A percentile compares a stretch with the other conserved stretches of the same genome.
These are phyloP conservation scores for Sporothrix humicola DNA, from an alignment of 2,329 filamentous ascomycete species.

Conservation along the genomic window DNA sequence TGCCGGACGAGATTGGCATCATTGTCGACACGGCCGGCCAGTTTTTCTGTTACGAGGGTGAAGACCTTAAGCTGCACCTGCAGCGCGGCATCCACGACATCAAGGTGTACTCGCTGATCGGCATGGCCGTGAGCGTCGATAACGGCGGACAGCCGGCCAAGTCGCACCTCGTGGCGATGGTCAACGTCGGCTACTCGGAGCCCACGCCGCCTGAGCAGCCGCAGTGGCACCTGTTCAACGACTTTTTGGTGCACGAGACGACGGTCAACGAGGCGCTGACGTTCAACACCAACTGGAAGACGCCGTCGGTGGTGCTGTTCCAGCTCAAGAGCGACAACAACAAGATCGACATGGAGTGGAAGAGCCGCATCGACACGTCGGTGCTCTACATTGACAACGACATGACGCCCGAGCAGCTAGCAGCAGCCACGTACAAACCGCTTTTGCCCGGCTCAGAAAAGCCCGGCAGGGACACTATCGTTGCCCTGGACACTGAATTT, in stretches of 20 bases:
- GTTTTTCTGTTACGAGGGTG: slow-evolving; percentile 92
- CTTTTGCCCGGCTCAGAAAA: slow-evolving; percentile 66
- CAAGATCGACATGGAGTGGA: slow-evolving; percentile 85
- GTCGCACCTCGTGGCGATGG: slow-evolving; percentile 86
- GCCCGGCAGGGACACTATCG: slow-evolving; percentile 72
- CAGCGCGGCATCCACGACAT: slow-evolving; percentile 81
- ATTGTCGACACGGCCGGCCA: slow-evolving; percentile 83
- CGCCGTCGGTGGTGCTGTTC: slow-evolving; percentile 85
- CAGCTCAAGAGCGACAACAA: slow-evolving; percentile 83
- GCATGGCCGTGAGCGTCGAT: slow-evolving; percentile 88
- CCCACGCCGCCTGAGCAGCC: slow-evolving; percentile 63
- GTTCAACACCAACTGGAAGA: slow-evolving; percentile 91
- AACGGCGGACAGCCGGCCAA: slow-evolving; percentile 78
- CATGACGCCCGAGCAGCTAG: neutral
- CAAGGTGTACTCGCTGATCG: slow-evolving; percentile 87
- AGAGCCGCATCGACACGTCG: slow-evolving; percentile 78
- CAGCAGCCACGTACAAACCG: slow-evolving; percentile 62
- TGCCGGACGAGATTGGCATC: slow-evolving; percentile 92
- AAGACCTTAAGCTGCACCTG: slow-evolving; percentile 80
- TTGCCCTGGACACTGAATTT: slow-evolving; percentile 95
- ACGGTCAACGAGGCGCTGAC: slow-evolving; percentile 78
- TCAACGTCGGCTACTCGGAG: slow-evolving; percentile 77
- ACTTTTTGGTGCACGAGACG: slow-evolving; percentile 86
- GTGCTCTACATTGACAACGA: slow-evolving; percentile 76
- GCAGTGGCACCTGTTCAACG: slow-evolving; percentile 96